These are phyloP conservation scores for Millerozyma miso DNA, from an alignment of 805 yeast genomes.

Conservation along the genomic window DNA sequence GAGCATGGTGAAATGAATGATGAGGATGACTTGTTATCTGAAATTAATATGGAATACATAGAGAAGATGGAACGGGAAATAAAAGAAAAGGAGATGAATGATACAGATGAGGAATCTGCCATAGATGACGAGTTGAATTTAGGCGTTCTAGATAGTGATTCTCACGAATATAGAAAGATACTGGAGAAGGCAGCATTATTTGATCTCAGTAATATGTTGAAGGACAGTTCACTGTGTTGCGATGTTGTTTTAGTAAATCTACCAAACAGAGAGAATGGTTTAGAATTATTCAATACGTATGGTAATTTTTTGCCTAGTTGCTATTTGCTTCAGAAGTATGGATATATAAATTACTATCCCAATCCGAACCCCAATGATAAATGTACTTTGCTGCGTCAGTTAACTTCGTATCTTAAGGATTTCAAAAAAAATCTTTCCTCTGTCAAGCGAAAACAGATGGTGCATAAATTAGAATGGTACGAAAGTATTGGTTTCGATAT, in stretches of 20 bases:
- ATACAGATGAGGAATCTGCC: slow-evolving; percentile 14
- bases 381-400: slow-evolving; percentile 54
- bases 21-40: slow-evolving; percentile 10
- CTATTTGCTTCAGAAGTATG: slow-evolving; percentile 68
- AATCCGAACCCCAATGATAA: slow-evolving; percentile 44
- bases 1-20: slow-evolving; percentile 16
- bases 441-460: slow-evolving; percentile 27
- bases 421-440: slow-evolving; percentile 17
- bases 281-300: slow-evolving; percentile 77
- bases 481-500: slow-evolving; percentile 41
- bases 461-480: slow-evolving; percentile 46
- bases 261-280: slow-evolving; percentile 38
- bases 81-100: slow-evolving; percentile 9
- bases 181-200: slow-evolving; percentile 12
- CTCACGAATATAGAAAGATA: no score
- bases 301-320: slow-evolving; percentile 67
- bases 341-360: slow-evolving; percentile 61
- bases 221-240: slow-evolving; percentile 51
- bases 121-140: not conserved
- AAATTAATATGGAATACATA: slow-evolving; percentile 16
- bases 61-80: slow-evolving; percentile 17
- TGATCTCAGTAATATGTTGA: slow-evolving; percentile 32
- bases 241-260: slow-evolving; percentile 53
- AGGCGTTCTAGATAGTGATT: no score
- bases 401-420: slow-evolving; percentile 27